Conservation (phyloP, 1,284 basidiomycete genomes). For the Vanrija humicola region DNA sequence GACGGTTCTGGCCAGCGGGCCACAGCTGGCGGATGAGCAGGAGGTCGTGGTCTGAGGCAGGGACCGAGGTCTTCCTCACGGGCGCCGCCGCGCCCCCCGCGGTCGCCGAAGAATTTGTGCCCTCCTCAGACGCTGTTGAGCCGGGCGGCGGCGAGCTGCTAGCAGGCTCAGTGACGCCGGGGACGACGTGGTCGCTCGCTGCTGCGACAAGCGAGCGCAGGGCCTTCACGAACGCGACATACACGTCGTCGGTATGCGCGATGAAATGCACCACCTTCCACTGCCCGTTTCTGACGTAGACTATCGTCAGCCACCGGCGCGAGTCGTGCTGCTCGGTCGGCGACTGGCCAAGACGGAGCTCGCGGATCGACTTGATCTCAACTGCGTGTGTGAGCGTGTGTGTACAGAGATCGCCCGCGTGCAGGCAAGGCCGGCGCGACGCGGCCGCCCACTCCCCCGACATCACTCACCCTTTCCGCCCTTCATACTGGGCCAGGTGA, state of each 20-base stretch:
- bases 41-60: slow-evolving; percentile 40
- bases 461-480: slow-evolving; percentile 63
- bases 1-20: slow-evolving; percentile 32
- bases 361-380: slow-evolving; percentile 84
- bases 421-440: background rate
- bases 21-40: slow-evolving; percentile 44
- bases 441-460: background rate
- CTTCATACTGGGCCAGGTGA: slow-evolving; percentile 80
- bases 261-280: slow-evolving; percentile 93
- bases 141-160: background rate
- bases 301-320: slow-evolving; percentile 52
- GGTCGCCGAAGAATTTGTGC: background rate
- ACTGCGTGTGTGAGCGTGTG: slow-evolving; percentile 53
- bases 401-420: background rate
- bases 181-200: slow-evolving; percentile 32
- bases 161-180: slow-evolving; percentile 1
- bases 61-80: slow-evolving; percentile 17
- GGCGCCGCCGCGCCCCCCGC: background rate
- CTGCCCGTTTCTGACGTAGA: slow-evolving; percentile 55
- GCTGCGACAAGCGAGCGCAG: slow-evolving; percentile 49
- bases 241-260: slow-evolving; percentile 66
- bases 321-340: slow-evolving; percentile 57
- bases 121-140: background rate
- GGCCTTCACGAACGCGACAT: slow-evolving; percentile 54
- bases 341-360: slow-evolving; percentile 73